Evolutionary conservation across 495 filamentous ascomycete species (phyloP).

Genomic region (Talaromyces adpressus): DNA sequence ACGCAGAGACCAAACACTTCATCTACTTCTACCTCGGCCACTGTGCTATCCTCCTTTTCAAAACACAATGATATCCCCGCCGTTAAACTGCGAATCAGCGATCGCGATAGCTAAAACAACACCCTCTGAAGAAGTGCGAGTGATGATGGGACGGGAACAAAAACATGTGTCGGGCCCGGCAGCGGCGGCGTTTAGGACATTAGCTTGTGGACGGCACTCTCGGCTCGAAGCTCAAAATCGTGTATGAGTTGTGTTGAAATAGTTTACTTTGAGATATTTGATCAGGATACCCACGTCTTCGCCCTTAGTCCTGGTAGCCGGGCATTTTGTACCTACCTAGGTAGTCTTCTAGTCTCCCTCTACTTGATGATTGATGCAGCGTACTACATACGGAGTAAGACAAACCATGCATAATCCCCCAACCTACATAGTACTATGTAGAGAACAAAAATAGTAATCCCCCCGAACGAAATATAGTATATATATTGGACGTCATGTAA

Average conservation of each 20-base stretch:
- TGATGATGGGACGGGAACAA: constrained; percentile 1
- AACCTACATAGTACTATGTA: too few species aligned
- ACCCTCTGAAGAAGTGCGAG: neutral
- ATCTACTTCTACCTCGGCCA: constrained; percentile 99
- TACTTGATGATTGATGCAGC: neutral
- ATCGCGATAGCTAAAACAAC: neutral
- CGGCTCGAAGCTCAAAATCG: neutral
- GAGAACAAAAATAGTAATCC: neutral
- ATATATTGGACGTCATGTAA: neutral
- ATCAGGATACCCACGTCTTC: neutral
- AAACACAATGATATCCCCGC: constrained; percentile 68
- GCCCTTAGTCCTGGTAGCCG: neutral
- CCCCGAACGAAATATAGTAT: neutral
- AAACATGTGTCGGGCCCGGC: neutral
- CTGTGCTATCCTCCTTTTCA: constrained; percentile 97
- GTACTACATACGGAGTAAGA: neutral
- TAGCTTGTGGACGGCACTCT: neutral
- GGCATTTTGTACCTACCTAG: neutral
- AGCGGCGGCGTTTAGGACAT: neutral
- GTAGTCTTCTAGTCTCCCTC: neutral
- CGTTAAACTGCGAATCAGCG: neutral
- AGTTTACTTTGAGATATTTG: neutral
- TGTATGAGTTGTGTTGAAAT: neutral
- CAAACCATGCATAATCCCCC: neutral
- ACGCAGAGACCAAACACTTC: constrained; percentile 94